Evolutionary conservation across 306 rosid genomes (phyloP), one percentile per base, ranked within the genome.

Genomic region (Vicia sativa): DNA sequence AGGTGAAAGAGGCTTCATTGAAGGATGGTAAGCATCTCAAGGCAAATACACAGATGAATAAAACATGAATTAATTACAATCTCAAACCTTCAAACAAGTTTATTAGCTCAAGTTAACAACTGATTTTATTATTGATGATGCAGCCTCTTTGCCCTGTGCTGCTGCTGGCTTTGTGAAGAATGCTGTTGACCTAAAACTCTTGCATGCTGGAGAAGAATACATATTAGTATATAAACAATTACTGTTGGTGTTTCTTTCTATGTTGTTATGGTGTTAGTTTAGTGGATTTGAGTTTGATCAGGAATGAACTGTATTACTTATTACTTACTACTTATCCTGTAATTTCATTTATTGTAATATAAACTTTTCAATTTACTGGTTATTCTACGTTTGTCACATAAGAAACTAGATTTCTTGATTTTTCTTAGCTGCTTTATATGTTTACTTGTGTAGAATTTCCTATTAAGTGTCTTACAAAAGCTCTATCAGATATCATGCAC

Each of bases 61-160:
- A 19, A 55, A 11, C 3, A 26, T 57, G 63, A 53, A 67, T 13
- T 25, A 25, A 28, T 68, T 23, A 44, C 18, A 44, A n/a, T 23
- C 42, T 35, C 10, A 46, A 9, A 4, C 11, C 38, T 29, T 14
- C 11, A n/a, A 57, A 29, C 3, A 57, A 6, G 29, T n/a, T 25
- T 57, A 42, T 49, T 29, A 10, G 59, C 74, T 37, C 18, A 39
- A 39, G 44, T 12, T 41, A 46, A n/a, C n/a, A n/a, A 57, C 63
- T 74, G 44, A 62, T 10, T 39, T 52, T 50, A 74, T 68, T 72
- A 10, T 29, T 74, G 65, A 55, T 82, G 85, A 45, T 82, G 86
- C 86, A 90, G 95, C 81, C 90, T 90, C 78, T 90, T 86, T 64
- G 89, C 90, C 44, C 77, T 90, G 19, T 90, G 96, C 82, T 90